Evolutionary conservation across 164 flowering plant species (phyloP).

Genomic region (grape (Vitis vinifera)): DNA sequence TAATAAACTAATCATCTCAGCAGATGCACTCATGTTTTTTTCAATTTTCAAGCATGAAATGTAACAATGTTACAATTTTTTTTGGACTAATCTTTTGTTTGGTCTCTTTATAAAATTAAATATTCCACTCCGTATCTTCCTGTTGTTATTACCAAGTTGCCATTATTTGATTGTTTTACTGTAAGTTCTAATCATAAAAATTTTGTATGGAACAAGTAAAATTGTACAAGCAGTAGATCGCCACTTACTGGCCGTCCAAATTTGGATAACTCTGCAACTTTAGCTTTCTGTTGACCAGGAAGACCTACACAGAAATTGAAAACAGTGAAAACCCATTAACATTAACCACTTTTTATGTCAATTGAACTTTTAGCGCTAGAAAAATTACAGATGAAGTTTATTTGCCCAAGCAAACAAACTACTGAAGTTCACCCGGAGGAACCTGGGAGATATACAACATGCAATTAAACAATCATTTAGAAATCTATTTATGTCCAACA

Average conservation of each 20-base stretch:
- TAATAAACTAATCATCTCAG: too few species aligned
- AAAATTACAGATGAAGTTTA: neutral
- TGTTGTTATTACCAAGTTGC: too few species aligned
- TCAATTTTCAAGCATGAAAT: too few species aligned
- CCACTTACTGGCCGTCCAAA: slow-evolving; percentile 84
- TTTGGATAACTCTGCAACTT: slow-evolving; percentile 64
- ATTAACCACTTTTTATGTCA: neutral
- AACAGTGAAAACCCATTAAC: slow-evolving; percentile 3
- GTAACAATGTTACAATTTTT: too few species aligned
- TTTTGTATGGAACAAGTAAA: too few species aligned
- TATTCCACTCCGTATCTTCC: too few species aligned
- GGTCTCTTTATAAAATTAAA: too few species aligned
- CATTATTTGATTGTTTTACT: too few species aligned
- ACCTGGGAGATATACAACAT: too few species aligned
- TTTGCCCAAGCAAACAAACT: neutral
- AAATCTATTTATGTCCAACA: neutral
- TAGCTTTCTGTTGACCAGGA: slow-evolving; percentile 81
- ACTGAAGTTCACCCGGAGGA: neutral
- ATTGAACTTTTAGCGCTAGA: neutral
- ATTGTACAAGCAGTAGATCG: slow-evolving; percentile 2
- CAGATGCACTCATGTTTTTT: too few species aligned
- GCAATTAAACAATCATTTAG: neutral
- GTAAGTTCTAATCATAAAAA: too few species aligned
- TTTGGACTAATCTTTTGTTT: too few species aligned
- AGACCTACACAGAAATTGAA: slow-evolving; percentile 43